These are phyloP conservation scores for Tothia fuscella DNA, from an alignment of 2,329 filamentous ascomycete genomes.

Conservation along the genomic window DNA sequence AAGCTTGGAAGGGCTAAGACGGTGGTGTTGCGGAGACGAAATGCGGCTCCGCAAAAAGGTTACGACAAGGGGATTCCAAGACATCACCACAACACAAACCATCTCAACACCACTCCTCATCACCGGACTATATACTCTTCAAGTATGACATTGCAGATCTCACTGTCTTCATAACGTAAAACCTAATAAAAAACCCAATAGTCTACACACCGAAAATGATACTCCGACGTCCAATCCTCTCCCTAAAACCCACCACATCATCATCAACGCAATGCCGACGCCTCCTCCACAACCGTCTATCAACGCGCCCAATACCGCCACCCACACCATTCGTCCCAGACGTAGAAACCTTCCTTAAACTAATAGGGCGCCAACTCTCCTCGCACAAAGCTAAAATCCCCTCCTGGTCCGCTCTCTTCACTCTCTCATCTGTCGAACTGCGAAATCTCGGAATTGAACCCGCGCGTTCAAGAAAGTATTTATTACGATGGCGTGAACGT, in stretches of 20 bases:
- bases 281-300: neutral
- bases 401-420: conserved; percentile 13
- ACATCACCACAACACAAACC: neutral
- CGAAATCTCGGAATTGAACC: conserved; percentile 13
- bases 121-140: neutral
- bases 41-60: too few relatives aligned
- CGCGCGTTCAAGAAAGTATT: conserved; percentile 12
- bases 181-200: neutral
- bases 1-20: too few relatives aligned
- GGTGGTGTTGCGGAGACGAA: too few relatives aligned
- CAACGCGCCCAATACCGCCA: conserved; percentile 12
- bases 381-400: conserved; percentile 13
- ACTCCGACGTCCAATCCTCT: conserved; percentile 8
- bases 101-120: neutral
- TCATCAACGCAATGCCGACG: conserved; percentile 2
- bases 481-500: conserved; percentile 12
- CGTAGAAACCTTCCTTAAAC: conserved; percentile 13
- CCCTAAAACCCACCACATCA: conserved; percentile 1
- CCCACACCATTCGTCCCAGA: conserved; percentile 14
- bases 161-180: too few relatives aligned
- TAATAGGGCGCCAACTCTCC: conserved; percentile 13
- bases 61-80: too few relatives aligned
- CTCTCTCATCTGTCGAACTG: conserved; percentile 10
- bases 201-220: neutral
- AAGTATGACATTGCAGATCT: too few relatives aligned